phyloP scores from a whole-genome alignment of 163 green algal species.

The Smithsoniella earleae region DNA sequence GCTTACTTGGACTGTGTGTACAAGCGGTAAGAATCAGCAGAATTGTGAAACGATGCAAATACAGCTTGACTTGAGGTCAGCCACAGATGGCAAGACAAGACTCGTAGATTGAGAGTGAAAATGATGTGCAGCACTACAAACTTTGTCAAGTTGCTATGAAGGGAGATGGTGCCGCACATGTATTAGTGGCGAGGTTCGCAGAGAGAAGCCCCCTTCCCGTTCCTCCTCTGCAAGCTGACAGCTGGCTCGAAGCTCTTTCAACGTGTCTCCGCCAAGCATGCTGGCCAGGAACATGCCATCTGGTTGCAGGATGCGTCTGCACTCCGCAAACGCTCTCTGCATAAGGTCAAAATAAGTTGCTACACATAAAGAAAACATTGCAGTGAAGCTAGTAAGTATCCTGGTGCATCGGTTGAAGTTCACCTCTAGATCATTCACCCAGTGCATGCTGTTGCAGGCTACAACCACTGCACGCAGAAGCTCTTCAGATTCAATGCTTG shows the following conservation, averaged over 20 bases:
- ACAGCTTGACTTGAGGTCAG: no score
- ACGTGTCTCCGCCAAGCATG: conserved; percentile 23
- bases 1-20: no score
- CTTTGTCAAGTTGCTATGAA: no score
- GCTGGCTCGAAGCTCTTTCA: not conserved
- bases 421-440: conserved; percentile 19
- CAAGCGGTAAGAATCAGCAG: no score
- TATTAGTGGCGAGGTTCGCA: conserved; percentile 4
- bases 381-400: no score
- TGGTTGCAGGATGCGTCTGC: conserved; percentile 16
- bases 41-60: no score
- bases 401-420: not conserved
- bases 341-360: no score
- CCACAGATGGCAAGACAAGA: no score
- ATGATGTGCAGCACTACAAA: no score
- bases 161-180: conserved; percentile 9
- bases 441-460: conserved; percentile 20
- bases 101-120: no score
- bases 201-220: conserved; percentile 15
- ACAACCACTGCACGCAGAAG: conserved; percentile 31
- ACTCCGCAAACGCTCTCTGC: conserved; percentile 22
- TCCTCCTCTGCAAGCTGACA: conserved; percentile 25
- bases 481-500: no score
- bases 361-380: no score
- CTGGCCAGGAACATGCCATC: conserved; percentile 28